Evolutionary conservation across 208 protist species (phyloP), one percentile per base, ranked within the genome.

Genomic region (Wallacemonas sp.): DNA sequence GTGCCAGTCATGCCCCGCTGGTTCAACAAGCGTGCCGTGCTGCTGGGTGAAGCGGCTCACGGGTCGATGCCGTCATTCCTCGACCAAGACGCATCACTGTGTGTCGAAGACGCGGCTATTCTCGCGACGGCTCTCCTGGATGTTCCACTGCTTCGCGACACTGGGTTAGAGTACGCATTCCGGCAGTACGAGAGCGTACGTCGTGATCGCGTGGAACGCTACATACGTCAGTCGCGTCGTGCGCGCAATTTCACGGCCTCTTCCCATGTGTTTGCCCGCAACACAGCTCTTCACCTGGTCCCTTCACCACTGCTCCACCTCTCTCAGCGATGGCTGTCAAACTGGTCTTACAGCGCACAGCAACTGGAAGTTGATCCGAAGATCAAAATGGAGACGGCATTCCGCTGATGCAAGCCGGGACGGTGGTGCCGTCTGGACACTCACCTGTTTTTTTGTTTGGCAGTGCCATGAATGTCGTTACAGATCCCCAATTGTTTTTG

Each of bases 1-100:
- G 88, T 93, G 15, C 91, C 91, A 27, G 74, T 96, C 39, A 94
- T 96, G 87, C 87, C 91, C 26, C 82, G 88, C 19, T 96, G 91
- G 88, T 94, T 77, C 72, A 96, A 96, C 70, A 84, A 84, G 21
- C 77, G 91, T 2, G 91, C 91, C 2, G 84, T 96, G 46, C 62
- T 96, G 6, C 80, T 94, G 38, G 91, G 91, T 14, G 91, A 96
- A 55, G 87, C 91, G 0, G 91, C 91, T 1, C 91, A 96, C 68
- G 91, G 88, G 3, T 72, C 86, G 8, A 46, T 94, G 46, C 91
- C 91, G n/a, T 96, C 82, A 0, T 88, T 93, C 61, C 76, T 96
- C 1, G 64, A 81, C 14, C 87, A 94, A 42, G 91, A 96, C 54
- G 84, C 91, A 14, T 94, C 86, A 1, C 66, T 96, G 36, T 96